Conservation (phyloP, 2,329 filamentous ascomycete species). For the Venturia carpophila region DNA sequence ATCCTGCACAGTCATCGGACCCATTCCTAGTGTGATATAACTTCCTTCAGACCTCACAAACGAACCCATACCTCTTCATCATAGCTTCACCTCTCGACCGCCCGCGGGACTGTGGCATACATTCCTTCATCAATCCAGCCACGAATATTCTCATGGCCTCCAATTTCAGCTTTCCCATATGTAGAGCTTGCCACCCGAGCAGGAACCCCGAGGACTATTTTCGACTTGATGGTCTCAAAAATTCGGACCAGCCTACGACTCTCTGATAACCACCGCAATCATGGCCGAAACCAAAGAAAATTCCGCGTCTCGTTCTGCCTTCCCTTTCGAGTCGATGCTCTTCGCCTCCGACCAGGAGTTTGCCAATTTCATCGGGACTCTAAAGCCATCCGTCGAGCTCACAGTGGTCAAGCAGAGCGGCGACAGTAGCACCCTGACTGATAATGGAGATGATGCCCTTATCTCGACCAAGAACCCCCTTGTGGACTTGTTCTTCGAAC, state of each 20-base stretch:
- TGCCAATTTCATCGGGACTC: constrained; percentile 2
- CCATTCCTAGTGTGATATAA: neutral
- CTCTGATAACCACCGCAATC: neutral
- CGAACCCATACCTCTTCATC: neutral
- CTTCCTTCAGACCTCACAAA: neutral
- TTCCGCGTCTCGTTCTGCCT: neutral
- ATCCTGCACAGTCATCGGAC: neutral
- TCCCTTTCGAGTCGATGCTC: constrained; percentile 1
- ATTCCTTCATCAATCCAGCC: neutral
- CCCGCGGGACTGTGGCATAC: neutral
- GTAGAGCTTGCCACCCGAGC: too few species aligned
- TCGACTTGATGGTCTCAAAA: neutral
- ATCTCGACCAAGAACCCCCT: constrained; percentile 40
- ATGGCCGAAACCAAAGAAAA: neutral
- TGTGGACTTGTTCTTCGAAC: constrained; percentile 49
- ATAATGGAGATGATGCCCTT: constrained; percentile 45
- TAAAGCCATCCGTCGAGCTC: constrained; percentile 21
- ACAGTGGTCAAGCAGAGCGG: constrained; percentile 20
- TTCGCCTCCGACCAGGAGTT: constrained; percentile 16
- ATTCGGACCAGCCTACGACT: neutral
- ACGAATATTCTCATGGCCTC: neutral
- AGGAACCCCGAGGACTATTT: too few species aligned
- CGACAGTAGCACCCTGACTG: constrained; percentile 44
- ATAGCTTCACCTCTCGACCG: neutral
- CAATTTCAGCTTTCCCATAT: neutral